Evolutionary conservation across 148 eudicot species (phyloP), one percentile per base, ranked within the genome.

Genomic region (Camellia granthamiana): DNA sequence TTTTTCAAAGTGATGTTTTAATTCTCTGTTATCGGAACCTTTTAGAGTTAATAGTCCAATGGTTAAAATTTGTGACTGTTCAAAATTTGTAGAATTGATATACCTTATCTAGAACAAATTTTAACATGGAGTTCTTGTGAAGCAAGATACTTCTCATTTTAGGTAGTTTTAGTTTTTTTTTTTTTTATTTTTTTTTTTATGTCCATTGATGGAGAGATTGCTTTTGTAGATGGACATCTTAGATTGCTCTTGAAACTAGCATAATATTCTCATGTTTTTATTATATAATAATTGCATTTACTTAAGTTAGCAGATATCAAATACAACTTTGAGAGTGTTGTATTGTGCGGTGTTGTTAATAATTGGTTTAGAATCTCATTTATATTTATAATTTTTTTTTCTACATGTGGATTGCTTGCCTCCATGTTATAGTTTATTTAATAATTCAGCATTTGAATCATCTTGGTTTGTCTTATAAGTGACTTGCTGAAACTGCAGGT

Each of bases 401-500:
- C 0, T 9, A 51, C 6, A 78, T 11, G 18, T 69, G 41, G 42
- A 54, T 49, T 66, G 66, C 43, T 74, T 60, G 14, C 52, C 54
- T 43, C 49, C 73, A 42, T 41, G 10, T 59, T 43, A 47, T 46
- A 10, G 49, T 11, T 75, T 75, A 30, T 69, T 66, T 16, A 54
- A 8, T 61, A 18, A 71, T 14, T 14, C 16, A 0, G 5, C 7
- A 43, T 59, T 69, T 9, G 19, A 12, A 51, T 41, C 11, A 44
- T 52, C 42, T 65, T 30, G 65, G 4, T 83, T 54, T 51, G 19
- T 64, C 72, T 59, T 54, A 19, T 78, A 15, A 74, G 7, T 13
- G 6, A 77, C 67, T 69, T 79, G 19, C 60, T 59, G 18, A 54
- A 78, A 64, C 76, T 91, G 86, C 94, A 96, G 99, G 98, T 96